Evolutionary conservation across 2,329 filamentous ascomycete genomes (phyloP).

Genomic region (Ceratocystis destructans): DNA sequence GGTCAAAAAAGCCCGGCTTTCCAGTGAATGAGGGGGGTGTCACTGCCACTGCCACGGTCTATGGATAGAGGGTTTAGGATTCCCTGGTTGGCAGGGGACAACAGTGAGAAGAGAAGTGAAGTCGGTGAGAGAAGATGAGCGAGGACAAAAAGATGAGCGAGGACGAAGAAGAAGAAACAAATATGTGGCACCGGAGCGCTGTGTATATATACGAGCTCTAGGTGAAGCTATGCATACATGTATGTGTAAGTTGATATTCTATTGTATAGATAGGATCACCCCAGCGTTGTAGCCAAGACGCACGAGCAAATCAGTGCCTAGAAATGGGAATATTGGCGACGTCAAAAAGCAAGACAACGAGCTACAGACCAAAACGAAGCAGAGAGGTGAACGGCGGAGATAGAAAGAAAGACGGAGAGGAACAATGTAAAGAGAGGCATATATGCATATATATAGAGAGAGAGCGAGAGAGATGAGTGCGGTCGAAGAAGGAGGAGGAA

Average conservation of each 20-base stretch:
- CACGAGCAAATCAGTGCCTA: background rate
- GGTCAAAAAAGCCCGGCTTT: background rate
- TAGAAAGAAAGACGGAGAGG: background rate
- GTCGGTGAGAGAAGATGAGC: background rate
- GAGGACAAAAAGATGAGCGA: background rate
- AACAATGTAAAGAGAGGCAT: background rate
- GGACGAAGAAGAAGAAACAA: background rate
- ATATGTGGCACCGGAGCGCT: background rate
- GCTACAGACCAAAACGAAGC: background rate
- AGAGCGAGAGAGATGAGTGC: background rate
- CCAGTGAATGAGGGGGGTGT: background rate
- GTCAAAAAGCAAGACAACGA: background rate
- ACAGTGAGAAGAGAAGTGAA: background rate
- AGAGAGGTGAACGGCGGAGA: background rate
- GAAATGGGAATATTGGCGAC: background rate
- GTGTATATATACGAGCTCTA: background rate
- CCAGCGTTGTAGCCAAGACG: background rate
- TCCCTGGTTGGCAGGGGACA: background rate
- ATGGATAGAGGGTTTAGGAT: background rate
- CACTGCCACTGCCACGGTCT: background rate
- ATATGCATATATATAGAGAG: background rate
- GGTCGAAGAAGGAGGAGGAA: background rate
- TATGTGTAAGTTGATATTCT: background rate
- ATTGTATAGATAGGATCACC: background rate
- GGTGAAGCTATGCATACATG: background rate